Evolutionary conservation across 1,284 basidiomycete genomes (phyloP).

Genomic region (Xerocomus amazonicus): DNA sequence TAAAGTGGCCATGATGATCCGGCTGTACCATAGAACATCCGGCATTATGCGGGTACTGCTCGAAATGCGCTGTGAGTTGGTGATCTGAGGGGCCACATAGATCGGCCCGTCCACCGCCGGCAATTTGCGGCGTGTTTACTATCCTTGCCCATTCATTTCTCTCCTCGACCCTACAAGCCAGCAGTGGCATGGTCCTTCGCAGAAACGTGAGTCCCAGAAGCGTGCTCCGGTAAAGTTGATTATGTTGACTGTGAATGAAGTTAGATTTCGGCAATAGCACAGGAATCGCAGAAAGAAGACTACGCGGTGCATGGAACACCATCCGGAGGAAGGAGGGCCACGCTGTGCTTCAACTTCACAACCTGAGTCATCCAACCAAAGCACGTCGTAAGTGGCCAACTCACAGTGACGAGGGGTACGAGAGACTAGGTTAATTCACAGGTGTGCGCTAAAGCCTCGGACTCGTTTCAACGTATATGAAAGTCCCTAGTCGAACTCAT

Average conservation of each 20-base stretch:
- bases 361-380: not conserved
- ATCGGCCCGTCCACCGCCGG: no score
- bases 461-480: conserved; percentile 18
- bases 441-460: conserved; percentile 22
- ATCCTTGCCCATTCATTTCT: conserved; percentile 1
- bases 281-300: conserved; percentile 2
- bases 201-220: conserved; percentile 8
- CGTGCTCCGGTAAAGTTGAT: conserved; percentile 3
- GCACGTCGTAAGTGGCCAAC: not conserved
- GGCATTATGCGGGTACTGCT: not conserved
- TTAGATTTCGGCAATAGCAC: no score
- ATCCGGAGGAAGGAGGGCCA: not conserved
- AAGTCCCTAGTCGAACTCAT: conserved; percentile 12
- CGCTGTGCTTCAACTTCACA: conserved; percentile 10
- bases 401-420: not conserved
- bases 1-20: conserved; percentile 4
- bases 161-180: conserved; percentile 7
- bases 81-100: no score
- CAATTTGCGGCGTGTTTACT: conserved; percentile 3
- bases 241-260: conserved; percentile 7
- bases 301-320: no score
- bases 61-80: not conserved
- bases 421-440: conserved; percentile 3
- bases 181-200: conserved; percentile 1
- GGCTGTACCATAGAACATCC: conserved; percentile 15